These are phyloP conservation scores for Aspergillus ostianus DNA, from an alignment of 495 filamentous ascomycete genomes.

Conservation along the genomic window DNA sequence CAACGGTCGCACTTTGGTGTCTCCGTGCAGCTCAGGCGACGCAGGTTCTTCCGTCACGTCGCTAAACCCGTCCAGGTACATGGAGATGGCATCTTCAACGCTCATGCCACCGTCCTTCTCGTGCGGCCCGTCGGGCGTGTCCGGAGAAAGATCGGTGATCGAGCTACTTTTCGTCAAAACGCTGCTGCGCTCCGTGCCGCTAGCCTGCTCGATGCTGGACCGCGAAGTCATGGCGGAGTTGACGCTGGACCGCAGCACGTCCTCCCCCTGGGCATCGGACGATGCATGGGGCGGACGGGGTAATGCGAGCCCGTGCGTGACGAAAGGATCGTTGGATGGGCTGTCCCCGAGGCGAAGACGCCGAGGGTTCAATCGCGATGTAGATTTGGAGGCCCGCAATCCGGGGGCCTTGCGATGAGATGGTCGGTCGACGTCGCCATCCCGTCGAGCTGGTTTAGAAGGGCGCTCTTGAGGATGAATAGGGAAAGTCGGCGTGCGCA, in stretches of 20 bases:
- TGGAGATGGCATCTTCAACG: conserved; percentile 88
- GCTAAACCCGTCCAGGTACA: conserved; percentile 84
- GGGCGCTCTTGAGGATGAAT: conserved; percentile 21
- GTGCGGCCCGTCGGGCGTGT: conserved; percentile 53
- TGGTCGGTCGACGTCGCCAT: conserved; percentile 28
- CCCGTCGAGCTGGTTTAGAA: conserved; percentile 19
- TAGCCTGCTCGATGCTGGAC: conserved; percentile 66
- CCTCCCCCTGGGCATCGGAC: conserved; percentile 36
- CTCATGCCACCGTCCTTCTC: conserved; percentile 72
- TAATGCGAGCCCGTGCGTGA: conserved; percentile 26
- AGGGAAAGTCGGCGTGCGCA: conserved; percentile 23
- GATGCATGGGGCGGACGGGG: conserved; percentile 34
- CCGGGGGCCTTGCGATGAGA: conserved; percentile 31
- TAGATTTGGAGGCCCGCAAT: conserved; percentile 30
- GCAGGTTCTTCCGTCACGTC: conserved; percentile 50
- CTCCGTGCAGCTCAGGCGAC: conserved; percentile 32
- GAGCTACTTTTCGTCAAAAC: conserved; percentile 78
- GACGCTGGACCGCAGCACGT: conserved; percentile 67
- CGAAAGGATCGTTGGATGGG: conserved; percentile 20
- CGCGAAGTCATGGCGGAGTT: conserved; percentile 67
- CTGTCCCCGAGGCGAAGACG: conserved; percentile 30
- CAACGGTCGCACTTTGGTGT: conserved; percentile 33
- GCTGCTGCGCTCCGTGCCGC: conserved; percentile 77
- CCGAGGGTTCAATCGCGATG: conserved; percentile 43
- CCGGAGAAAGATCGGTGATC: conserved; percentile 60